phyloP scores from a whole-genome alignment of 306 rosid genomes.

The Cicer pinnatifidum region DNA sequence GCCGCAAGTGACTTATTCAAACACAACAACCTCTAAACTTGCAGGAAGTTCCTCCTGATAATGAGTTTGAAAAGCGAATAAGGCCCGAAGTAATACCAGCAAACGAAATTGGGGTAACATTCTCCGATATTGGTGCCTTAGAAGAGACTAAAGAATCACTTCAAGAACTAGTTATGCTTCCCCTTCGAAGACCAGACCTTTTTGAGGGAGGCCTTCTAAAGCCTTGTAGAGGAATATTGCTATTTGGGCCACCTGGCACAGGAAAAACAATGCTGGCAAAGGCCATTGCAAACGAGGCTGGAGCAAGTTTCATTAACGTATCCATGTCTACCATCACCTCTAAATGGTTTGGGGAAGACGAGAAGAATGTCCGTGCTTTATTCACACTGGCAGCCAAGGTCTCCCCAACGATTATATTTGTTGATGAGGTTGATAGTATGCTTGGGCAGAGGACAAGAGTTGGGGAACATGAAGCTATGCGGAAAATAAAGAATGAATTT shows the following conservation, averaged over 20 bases:
- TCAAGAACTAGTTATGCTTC: slow-evolving; percentile 96
- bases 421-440: slow-evolving; percentile 99
- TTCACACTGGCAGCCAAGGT: slow-evolving; percentile 93
- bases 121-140: slow-evolving; percentile 84
- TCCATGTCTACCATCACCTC: slow-evolving; percentile 96
- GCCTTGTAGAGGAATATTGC: slow-evolving; percentile 91
- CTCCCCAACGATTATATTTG: slow-evolving; percentile 93
- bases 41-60: slow-evolving; percentile 80
- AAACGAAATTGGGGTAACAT: slow-evolving; percentile 75
- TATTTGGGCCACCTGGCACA: slow-evolving; percentile 97
- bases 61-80: slow-evolving; percentile 94
- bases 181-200: slow-evolving; percentile 89
- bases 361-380: slow-evolving; percentile 91
- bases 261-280: slow-evolving; percentile 98
- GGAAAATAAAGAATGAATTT: slow-evolving; percentile 93
- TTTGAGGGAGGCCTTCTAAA: slow-evolving; percentile 84
- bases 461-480: slow-evolving; percentile 98
- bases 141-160: slow-evolving; percentile 91
- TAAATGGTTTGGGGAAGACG: slow-evolving; percentile 98
- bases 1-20: slow-evolving; percentile 14
- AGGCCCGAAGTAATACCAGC: slow-evolving; percentile 95
- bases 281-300: slow-evolving; percentile 95
- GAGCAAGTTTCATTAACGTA: slow-evolving; percentile 93
- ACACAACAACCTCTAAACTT: slow-evolving; percentile 34
- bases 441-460: slow-evolving; percentile 90